Evolutionary conservation across 2,329 filamentous ascomycete genomes (phyloP).

Genomic region (Pseudocercospora fijiensis): DNA sequence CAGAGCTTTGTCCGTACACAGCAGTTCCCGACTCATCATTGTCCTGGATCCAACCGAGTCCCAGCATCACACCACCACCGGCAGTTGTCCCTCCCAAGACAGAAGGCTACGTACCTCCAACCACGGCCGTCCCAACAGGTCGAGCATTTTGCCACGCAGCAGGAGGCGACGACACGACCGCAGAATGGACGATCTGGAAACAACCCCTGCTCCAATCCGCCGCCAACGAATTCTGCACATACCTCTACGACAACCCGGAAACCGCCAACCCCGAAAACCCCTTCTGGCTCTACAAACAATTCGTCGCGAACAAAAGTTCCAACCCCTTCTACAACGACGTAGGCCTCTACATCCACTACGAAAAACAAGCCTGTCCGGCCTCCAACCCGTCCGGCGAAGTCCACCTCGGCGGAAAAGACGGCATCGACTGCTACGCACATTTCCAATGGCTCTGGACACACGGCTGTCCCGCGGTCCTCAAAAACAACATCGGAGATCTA

Average conservation of each 20-base stretch:
- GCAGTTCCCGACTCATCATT: background rate
- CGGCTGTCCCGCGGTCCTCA: background rate
- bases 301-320: background rate
- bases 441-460: background rate
- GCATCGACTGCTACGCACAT: background rate
- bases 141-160: background rate
- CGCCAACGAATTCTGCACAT: background rate
- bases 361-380: conserved; percentile 1
- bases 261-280: background rate
- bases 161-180: background rate
- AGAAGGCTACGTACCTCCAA: conserved; percentile 4
- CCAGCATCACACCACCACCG: background rate
- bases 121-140: background rate
- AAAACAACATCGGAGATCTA: background rate
- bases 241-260: background rate
- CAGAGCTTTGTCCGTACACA: background rate
- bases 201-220: background rate
- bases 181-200: background rate
- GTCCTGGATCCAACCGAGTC: background rate
- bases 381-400: background rate
- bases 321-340: background rate
- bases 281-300: background rate
- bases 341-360: conserved; percentile 9
- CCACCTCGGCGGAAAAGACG: background rate
- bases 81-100: conserved; percentile 2